A percentile compares a stretch with the other conserved stretches of the same genome.
Evolutionary conservation across 2,329 filamentous ascomycete genomes (phyloP).

Genomic region (Arthrobotrys sinensis): DNA sequence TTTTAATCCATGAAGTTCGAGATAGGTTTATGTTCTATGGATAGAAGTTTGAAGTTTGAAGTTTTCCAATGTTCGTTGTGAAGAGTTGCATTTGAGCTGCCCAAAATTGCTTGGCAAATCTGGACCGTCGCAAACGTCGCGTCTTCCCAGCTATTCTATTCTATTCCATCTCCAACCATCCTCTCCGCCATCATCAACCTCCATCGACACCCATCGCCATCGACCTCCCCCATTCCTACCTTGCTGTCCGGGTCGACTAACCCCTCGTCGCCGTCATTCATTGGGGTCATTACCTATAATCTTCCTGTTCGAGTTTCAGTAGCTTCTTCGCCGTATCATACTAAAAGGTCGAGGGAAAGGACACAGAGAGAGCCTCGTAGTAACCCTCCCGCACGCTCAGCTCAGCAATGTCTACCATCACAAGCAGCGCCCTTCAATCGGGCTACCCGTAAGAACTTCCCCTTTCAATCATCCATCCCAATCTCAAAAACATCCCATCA

Average conservation of each 20-base stretch:
- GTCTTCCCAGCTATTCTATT: slow-evolving; percentile 49
- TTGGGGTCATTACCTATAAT: slow-evolving; percentile 23
- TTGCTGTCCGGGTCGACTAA: neutral
- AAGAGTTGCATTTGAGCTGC: slow-evolving; percentile 15
- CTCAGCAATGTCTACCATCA: slow-evolving; percentile 35
- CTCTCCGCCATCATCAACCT: slow-evolving; percentile 23
- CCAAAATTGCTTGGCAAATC: slow-evolving; percentile 2
- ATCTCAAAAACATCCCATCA: too few species aligned
- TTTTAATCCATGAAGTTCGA: neutral
- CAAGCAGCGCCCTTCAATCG: slow-evolving; percentile 24
- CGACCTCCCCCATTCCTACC: neutral
- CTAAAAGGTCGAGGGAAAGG: neutral
- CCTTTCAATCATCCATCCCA: neutral
- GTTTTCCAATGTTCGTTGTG: slow-evolving; percentile 3
- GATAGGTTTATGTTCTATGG: neutral
- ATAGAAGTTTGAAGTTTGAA: slow-evolving; percentile 16
- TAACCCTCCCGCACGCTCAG: neutral
- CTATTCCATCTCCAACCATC: slow-evolving; percentile 1
- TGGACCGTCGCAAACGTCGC: slow-evolving; percentile 50
- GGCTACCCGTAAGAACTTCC: slow-evolving; percentile 42
- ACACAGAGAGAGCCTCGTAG: slow-evolving; percentile 8
- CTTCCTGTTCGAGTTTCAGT: slow-evolving; percentile 11
- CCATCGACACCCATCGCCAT: neutral
- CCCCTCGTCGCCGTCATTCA: slow-evolving; percentile 10
- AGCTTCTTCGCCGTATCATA: neutral